A percentile compares a stretch with the other conserved stretches of the same genome.
These are phyloP conservation scores for Fusarium hainanense DNA, from an alignment of 2,329 filamentous ascomycete genomes.

Conservation along the genomic window DNA sequence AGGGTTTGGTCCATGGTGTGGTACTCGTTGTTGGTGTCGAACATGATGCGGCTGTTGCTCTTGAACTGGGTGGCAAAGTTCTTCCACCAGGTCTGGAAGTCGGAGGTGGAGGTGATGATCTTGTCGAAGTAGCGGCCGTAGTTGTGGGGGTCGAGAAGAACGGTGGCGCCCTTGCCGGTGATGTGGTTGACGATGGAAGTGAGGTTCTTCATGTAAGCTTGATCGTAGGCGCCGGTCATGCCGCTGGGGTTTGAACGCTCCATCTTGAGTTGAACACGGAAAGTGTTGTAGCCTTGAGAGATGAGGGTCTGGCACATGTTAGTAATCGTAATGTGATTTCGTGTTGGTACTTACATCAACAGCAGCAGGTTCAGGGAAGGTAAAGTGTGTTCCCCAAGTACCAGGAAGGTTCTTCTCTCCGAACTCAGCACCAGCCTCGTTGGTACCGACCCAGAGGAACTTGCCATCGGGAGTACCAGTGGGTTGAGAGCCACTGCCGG, in stretches of 20 bases:
- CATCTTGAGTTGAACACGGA: slow-evolving; percentile 67
- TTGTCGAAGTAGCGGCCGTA: slow-evolving; percentile 65
- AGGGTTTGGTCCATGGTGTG: slow-evolving; percentile 70
- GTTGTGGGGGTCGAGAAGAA: slow-evolving; percentile 71
- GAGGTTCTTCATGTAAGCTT: slow-evolving; percentile 54
- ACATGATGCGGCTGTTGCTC: slow-evolving; percentile 66
- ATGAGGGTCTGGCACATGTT: slow-evolving; percentile 56
- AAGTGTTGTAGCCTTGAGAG: slow-evolving; percentile 65
- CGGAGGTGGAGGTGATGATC: slow-evolving; percentile 64
- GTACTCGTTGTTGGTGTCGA: slow-evolving; percentile 76
- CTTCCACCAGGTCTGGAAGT: slow-evolving; percentile 68
- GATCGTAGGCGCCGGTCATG: slow-evolving; percentile 55
- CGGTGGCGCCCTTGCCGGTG: slow-evolving; percentile 59
- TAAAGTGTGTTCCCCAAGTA: slow-evolving; percentile 68
- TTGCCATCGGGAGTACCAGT: slow-evolving; percentile 29
- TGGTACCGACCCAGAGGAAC: slow-evolving; percentile 45
- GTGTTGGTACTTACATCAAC: slow-evolving; percentile 51
- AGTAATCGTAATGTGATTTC: rapidly evolving
- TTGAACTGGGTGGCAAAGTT: slow-evolving; percentile 65
- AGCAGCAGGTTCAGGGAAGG: slow-evolving; percentile 65
- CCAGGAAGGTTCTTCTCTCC: slow-evolving; percentile 68
- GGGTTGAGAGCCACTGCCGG: slow-evolving; percentile 20
- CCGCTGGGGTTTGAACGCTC: slow-evolving; percentile 58
- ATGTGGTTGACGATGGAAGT: slow-evolving; percentile 49
- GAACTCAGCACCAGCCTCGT: slow-evolving; percentile 71